Evolutionary conservation across 2,329 filamentous ascomycete species (phyloP).

Genomic region (Apiospora koreana): DNA sequence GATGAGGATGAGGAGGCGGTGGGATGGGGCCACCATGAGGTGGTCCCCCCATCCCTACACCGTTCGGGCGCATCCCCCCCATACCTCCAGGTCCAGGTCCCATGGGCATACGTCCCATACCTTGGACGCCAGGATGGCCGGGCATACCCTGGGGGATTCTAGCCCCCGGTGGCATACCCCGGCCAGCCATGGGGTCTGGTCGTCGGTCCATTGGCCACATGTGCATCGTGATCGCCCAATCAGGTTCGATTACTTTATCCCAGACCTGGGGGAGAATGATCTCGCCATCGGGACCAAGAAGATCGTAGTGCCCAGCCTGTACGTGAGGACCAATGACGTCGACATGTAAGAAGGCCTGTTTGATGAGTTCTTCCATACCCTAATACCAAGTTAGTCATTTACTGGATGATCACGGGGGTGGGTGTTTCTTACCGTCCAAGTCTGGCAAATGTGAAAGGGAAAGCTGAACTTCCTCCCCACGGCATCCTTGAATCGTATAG

Average conservation of each 20-base stretch:
- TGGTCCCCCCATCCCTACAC: not conserved
- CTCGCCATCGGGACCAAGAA: conserved; percentile 76
- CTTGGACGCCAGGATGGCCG: not conserved
- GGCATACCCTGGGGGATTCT: not conserved
- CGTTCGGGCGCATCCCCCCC: not conserved
- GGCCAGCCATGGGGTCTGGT: conserved; percentile 12
- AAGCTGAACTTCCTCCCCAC: conserved; percentile 92
- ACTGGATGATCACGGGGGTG: not conserved
- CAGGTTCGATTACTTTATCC: conserved; percentile 79
- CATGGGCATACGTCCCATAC: conserved; percentile 6
- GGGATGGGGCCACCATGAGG: not conserved
- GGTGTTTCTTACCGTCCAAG: conserved; percentile 68
- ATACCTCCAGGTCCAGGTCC: not conserved
- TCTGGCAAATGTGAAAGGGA: conserved; percentile 81
- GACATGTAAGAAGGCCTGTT: conserved; percentile 79
- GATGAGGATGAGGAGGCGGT: not conserved
- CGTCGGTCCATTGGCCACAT: conserved; percentile 57
- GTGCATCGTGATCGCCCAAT: conserved; percentile 70
- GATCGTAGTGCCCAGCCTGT: conserved; percentile 76
- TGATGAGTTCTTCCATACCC: conserved; percentile 86
- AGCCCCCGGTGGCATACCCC: conserved; percentile 5
- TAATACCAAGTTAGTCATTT: conserved; percentile 37
- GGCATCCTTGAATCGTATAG: conserved; percentile 89
- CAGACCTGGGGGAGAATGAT: conserved; percentile 81
- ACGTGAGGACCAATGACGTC: conserved; percentile 77